Conservation (phyloP, 2,329 filamentous ascomycete genomes). For the Botrytis tulipae region DNA sequence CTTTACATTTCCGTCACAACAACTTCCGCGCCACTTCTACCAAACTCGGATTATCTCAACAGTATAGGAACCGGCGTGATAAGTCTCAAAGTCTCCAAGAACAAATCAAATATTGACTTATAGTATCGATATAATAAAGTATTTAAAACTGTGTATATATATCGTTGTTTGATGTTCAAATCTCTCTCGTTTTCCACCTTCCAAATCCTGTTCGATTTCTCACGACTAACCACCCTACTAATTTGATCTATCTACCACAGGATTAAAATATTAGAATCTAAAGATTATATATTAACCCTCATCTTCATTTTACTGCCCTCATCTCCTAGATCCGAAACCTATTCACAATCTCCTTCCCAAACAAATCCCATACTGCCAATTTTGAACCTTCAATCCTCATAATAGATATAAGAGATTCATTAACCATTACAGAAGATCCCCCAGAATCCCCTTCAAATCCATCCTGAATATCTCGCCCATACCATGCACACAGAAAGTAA, state of each 20-base stretch:
- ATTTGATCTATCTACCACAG: background rate
- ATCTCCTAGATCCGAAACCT: background rate
- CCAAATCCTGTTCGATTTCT: background rate
- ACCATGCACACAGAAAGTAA: background rate
- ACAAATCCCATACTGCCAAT: background rate
- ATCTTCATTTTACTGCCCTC: background rate
- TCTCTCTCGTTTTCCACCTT: background rate
- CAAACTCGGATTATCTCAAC: background rate
- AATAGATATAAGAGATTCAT: slow-evolving; percentile 15
- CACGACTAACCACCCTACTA: background rate
- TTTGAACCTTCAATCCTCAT: background rate
- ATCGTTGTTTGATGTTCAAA: background rate
- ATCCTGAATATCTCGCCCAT: background rate
- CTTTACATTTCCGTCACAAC: background rate
- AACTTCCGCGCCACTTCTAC: background rate
- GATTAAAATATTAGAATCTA: background rate
- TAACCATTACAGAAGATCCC: background rate
- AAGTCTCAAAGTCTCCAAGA: background rate
- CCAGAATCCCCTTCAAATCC: background rate
- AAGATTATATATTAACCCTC: background rate
- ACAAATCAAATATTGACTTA: background rate
- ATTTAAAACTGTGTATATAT: background rate
- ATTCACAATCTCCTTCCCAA: background rate
- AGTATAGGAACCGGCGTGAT: background rate
- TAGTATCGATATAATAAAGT: background rate